Evolutionary conservation across 331 rosid genomes (phyloP).

Genomic region (Cucumis variabilis): DNA sequence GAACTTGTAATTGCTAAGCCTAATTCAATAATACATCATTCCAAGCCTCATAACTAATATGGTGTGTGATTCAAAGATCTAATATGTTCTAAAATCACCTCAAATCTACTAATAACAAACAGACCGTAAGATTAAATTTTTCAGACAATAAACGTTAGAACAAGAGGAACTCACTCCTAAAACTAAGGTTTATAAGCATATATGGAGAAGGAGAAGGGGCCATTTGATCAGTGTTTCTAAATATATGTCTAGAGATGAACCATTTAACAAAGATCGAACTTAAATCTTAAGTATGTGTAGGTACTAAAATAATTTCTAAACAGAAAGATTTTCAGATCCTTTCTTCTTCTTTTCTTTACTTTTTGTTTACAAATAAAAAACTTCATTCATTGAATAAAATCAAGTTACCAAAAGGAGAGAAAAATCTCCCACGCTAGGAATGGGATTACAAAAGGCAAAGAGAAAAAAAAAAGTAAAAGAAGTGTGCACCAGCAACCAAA

Average conservation of each 20-base stretch:
- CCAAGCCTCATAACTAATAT: neutral
- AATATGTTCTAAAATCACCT: no score
- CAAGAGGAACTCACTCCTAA: no score
- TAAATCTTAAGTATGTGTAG: neutral
- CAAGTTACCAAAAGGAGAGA: no score
- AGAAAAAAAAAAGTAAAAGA: neutral
- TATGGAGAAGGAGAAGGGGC: no score
- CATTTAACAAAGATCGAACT: neutral
- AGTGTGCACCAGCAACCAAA: neutral
- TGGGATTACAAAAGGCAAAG: neutral
- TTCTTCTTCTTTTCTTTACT: neutral
- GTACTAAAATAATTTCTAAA: neutral
- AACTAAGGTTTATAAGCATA: no score
- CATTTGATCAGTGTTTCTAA: no score
- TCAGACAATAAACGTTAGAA: neutral
- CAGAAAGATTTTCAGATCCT: neutral
- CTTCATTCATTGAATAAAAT: no score
- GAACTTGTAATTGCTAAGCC: neutral
- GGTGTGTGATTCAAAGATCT: no score
- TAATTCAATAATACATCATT: neutral
- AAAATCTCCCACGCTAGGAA: no score
- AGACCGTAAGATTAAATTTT: neutral
- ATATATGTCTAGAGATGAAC: neutral
- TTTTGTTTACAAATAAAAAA: no score
- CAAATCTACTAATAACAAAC: no score